Evolutionary conservation across 202 grass and related monocot genomes (phyloP).

Genomic region (Schoenoplectus triqueter): DNA sequence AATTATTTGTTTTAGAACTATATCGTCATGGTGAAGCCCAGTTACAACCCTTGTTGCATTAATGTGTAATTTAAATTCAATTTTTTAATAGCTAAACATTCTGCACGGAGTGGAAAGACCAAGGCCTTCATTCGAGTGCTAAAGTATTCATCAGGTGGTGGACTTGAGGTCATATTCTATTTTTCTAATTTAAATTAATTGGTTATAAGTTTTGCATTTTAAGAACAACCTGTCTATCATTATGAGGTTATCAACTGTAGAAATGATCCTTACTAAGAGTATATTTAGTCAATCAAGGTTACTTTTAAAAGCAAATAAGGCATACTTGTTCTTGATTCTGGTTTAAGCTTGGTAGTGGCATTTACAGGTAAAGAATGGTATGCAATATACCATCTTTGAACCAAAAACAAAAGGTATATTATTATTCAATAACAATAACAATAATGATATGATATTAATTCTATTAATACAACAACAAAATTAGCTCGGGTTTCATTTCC

Average conservation of each 20-base stretch:
- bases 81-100: constrained; percentile 76
- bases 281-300: constrained; percentile 27
- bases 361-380: constrained; percentile 2
- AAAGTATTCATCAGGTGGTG: constrained; percentile 96
- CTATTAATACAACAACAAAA: neutral
- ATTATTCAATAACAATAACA: neutral
- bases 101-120: constrained; percentile 58
- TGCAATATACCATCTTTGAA: neutral
- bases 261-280: neutral
- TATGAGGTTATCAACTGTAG: neutral
- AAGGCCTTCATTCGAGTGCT: constrained; percentile 92
- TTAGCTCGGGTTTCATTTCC: neutral
- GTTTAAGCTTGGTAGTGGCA: neutral
- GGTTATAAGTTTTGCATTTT: constrained; percentile 16
- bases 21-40: no score
- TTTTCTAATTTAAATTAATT: neutral
- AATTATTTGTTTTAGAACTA: no score
- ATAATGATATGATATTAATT: neutral
- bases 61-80: constrained; percentile 23
- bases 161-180: constrained; percentile 84
- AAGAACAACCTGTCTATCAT: neutral
- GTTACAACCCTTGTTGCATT: neutral
- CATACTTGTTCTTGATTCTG: neutral
- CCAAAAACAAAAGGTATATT: neutral
- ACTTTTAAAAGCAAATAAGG: neutral